Conservation (phyloP, 2,329 filamentous ascomycete genomes). For the Leptographium flavum region DNA sequence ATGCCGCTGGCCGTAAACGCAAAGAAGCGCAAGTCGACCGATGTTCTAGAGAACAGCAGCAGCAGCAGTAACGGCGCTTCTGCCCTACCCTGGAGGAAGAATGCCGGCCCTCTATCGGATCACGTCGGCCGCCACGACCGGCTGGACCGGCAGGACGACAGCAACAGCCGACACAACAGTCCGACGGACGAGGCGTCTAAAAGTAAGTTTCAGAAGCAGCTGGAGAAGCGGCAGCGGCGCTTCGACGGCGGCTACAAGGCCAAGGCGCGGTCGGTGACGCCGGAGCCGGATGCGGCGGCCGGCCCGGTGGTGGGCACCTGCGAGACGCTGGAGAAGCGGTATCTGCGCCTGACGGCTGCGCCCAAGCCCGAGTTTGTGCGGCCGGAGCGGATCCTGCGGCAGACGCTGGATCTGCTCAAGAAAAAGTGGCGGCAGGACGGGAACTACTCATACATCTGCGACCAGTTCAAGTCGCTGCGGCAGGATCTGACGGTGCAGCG, state of each 20-base stretch:
- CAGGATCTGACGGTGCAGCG: slow-evolving; percentile 97
- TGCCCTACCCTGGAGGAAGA: slow-evolving; percentile 62
- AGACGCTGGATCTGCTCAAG: slow-evolving; percentile 79
- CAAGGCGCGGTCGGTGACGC: slow-evolving; percentile 34
- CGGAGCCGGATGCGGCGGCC: slow-evolving; percentile 29
- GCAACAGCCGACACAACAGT: slow-evolving; percentile 9
- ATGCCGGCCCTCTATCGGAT: slow-evolving; percentile 48
- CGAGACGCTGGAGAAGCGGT: slow-evolving; percentile 77
- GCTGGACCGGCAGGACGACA: slow-evolving; percentile 4
- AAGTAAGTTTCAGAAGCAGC: slow-evolving; percentile 81
- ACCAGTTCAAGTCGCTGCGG: slow-evolving; percentile 96
- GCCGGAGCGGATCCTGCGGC: slow-evolving; percentile 62
- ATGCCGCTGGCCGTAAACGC: slow-evolving; percentile 18
- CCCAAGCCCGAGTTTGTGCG: slow-evolving; percentile 83
- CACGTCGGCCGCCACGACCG: slow-evolving; percentile 48
- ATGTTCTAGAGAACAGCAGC: slow-evolving; percentile 32
- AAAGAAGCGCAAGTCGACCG: slow-evolving; percentile 75
- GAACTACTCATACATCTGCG: slow-evolving; percentile 96
- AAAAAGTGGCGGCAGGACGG: slow-evolving; percentile 87
- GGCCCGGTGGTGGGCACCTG: slow-evolving; percentile 78
- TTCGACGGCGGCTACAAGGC: slow-evolving; percentile 57
- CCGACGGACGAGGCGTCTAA: slow-evolving; percentile 24
- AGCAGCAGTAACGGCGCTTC: slow-evolving; percentile 27
- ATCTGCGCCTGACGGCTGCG: slow-evolving; percentile 81
- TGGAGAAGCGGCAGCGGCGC: slow-evolving; percentile 80